Conservation (phyloP, 768 basidiomycete species). For the Russula sp. region DNA sequence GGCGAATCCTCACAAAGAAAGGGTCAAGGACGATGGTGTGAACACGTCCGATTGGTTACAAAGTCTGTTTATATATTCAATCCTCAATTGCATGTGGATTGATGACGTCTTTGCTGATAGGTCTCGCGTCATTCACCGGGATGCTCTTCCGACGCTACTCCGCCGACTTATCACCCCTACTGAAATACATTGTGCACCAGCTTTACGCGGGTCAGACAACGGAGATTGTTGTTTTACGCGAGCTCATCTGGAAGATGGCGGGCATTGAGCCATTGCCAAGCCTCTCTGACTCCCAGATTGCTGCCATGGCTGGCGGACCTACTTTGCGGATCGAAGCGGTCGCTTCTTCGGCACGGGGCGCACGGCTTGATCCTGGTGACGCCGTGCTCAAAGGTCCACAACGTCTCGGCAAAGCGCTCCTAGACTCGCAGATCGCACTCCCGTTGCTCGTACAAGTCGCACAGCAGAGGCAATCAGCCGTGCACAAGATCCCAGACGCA, state of each 20-base stretch:
- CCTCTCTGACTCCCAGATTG: slow-evolving; percentile 82
- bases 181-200: slow-evolving; percentile 91
- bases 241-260: slow-evolving; percentile 93
- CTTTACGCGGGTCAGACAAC: slow-evolving; percentile 77
- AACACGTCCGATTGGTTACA: slow-evolving; percentile 89
- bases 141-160: slow-evolving; percentile 86
- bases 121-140: slow-evolving; percentile 89
- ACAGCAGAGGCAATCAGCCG: slow-evolving; percentile 83
- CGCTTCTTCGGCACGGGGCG: slow-evolving; percentile 74
- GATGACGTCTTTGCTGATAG: slow-evolving; percentile 41
- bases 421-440: slow-evolving; percentile 73
- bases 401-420: slow-evolving; percentile 59
- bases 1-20: slow-evolving; percentile 73
- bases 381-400: slow-evolving; percentile 61
- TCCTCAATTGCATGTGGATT: slow-evolving; percentile 5
- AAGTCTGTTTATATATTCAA: slow-evolving; percentile 53
- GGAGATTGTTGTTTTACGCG: slow-evolving; percentile 88
- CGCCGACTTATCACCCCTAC: slow-evolving; percentile 76
- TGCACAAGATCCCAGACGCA: slow-evolving; percentile 68
- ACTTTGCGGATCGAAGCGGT: slow-evolving; percentile 84
- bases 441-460: slow-evolving; percentile 91
- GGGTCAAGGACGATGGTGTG: slow-evolving; percentile 90
- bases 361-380: slow-evolving; percentile 65
- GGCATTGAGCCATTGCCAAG: slow-evolving; percentile 89
- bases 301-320: slow-evolving; percentile 89